phyloP scores from a whole-genome alignment of 768 basidiomycete species.

The Suillus fuscotomentosus region DNA sequence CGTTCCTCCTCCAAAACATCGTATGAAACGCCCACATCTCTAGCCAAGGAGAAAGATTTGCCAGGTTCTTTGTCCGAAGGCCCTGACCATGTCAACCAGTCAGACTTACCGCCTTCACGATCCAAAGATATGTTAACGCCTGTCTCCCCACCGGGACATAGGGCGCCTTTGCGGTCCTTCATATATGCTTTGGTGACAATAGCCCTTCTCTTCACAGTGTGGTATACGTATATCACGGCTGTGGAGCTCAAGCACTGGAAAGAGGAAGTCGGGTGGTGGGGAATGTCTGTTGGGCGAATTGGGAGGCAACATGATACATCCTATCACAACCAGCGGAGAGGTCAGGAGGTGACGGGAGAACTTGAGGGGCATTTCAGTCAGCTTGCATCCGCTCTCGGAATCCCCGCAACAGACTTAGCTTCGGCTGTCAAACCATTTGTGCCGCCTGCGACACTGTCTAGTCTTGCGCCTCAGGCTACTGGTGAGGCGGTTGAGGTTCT shows the following conservation, averaged over 20 bases:
- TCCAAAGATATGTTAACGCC: background rate
- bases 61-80: background rate
- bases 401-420: constrained; percentile 59
- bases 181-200: constrained; percentile 47
- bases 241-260: constrained; percentile 43
- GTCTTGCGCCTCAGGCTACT: constrained; percentile 46
- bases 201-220: constrained; percentile 42
- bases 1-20: background rate
- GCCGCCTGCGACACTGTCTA: constrained; percentile 59
- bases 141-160: constrained; percentile 7
- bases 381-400: constrained; percentile 60
- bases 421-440: constrained; percentile 60
- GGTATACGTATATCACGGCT: constrained; percentile 50
- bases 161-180: constrained; percentile 32
- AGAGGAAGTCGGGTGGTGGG: constrained; percentile 63
- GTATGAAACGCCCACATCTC: background rate
- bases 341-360: constrained; percentile 15
- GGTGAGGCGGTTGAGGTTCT: constrained; percentile 41
- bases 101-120: constrained; percentile 3
- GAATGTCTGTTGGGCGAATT: constrained; percentile 10
- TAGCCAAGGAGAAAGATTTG: background rate
- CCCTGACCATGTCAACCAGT: background rate
- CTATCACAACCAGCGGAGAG: constrained; percentile 5
- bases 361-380: constrained; percentile 59
- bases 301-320: constrained; percentile 10